Conservation (phyloP, 164 flowering plant species). For the Magnolia officinalis region DNA sequence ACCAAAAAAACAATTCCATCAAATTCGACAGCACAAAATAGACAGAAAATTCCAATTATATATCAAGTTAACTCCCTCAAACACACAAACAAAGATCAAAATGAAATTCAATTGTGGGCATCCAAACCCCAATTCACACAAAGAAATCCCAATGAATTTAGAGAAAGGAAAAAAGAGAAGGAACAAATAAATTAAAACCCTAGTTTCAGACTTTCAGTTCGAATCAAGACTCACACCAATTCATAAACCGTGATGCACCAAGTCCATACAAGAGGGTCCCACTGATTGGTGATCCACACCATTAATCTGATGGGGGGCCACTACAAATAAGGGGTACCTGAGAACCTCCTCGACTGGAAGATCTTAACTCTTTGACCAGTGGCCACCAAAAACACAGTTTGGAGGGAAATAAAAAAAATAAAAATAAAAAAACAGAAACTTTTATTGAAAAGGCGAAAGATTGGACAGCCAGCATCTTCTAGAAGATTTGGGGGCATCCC, state of each 20-base stretch:
- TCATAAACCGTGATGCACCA: too few species aligned
- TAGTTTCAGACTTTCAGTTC: background rate
- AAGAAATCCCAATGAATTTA: too few species aligned
- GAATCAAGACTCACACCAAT: too few species aligned
- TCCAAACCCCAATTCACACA: background rate
- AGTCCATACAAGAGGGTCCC: too few species aligned
- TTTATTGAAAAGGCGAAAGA: background rate
- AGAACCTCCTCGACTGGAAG: too few species aligned
- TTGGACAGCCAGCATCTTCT: background rate
- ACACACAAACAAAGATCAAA: background rate
- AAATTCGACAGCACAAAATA: background rate
- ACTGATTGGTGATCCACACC: background rate
- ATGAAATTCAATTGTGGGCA: background rate
- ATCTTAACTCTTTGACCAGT: background rate
- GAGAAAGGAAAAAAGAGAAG: background rate
- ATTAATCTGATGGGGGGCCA: background rate
- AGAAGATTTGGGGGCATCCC: background rate
- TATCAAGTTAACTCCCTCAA: background rate
- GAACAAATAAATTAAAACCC: background rate
- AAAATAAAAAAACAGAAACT: too few species aligned
- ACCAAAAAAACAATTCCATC: background rate
- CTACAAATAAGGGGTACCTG: too few species aligned
- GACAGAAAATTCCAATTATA: background rate
- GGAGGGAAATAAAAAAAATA: too few species aligned
- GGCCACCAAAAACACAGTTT: background rate